A percentile compares a stretch with the other conserved stretches of the same genome.
These are phyloP conservation scores for Mucor sp. DNA, from an alignment of 371 early-diverging fungal species.

Conservation along the genomic window DNA sequence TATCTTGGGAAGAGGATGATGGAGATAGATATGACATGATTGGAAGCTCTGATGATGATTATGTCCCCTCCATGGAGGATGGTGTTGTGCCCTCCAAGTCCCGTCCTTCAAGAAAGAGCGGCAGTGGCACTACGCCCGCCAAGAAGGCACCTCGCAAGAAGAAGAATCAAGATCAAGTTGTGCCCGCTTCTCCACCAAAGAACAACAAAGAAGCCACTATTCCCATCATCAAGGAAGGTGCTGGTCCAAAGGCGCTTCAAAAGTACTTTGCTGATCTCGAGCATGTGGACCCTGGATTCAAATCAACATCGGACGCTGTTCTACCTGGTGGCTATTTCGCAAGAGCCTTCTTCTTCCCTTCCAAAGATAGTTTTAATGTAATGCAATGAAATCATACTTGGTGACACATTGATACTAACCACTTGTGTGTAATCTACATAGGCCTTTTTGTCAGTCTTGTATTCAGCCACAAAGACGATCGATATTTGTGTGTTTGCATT, in stretches of 20 bases:
- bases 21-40: constrained; percentile 20
- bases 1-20: constrained; percentile 27
- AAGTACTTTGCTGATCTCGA: constrained; percentile 23
- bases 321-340: constrained; percentile 37
- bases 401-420: neutral
- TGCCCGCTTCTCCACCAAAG: constrained; percentile 3
- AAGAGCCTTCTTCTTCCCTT: constrained; percentile 65
- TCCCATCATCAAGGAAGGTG: constrained; percentile 25
- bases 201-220: constrained; percentile 11
- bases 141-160: constrained; percentile 13
- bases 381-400: constrained; percentile 5
- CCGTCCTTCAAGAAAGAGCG: neutral
- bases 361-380: constrained; percentile 62
- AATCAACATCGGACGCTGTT: constrained; percentile 12
- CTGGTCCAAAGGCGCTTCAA: constrained; percentile 36
- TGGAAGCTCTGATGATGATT: constrained; percentile 44
- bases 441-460: constrained; percentile 55
- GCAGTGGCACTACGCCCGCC: neutral
- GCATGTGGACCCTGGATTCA: neutral
- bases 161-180: constrained; percentile 23
- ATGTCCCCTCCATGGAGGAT: constrained; percentile 31
- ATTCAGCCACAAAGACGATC: constrained; percentile 54
- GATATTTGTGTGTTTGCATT: constrained; percentile 70
- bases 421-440: constrained; percentile 9
- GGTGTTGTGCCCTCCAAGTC: constrained; percentile 9